Conservation (phyloP, 345 rosid species). For the Citrus trifoliata region DNA sequence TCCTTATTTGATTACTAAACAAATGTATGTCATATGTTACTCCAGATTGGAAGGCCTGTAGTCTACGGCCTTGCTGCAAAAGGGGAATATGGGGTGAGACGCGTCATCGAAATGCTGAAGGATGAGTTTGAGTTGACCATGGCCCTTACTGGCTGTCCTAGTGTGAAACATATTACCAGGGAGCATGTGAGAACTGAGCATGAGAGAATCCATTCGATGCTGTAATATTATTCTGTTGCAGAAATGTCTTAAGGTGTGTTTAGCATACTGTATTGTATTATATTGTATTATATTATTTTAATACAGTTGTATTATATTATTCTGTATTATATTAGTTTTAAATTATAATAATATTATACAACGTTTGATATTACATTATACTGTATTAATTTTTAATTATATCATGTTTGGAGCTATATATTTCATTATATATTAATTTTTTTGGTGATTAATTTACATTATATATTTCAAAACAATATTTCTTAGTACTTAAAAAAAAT, state of each 20-base stretch:
- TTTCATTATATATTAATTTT: no score
- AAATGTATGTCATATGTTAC: not conserved
- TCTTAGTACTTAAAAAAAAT: no score
- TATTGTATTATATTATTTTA: no score
- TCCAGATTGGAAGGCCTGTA: slow-evolving; percentile 90
- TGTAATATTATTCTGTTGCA: slow-evolving; percentile 16
- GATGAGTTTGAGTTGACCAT: slow-evolving; percentile 73
- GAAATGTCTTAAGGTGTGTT: not conserved
- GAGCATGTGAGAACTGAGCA: slow-evolving; percentile 45
- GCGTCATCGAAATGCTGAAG: slow-evolving; percentile 65
- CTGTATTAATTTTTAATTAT: no score
- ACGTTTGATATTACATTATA: no score
- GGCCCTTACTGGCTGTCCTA: slow-evolving; percentile 81
- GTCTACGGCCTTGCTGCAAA: slow-evolving; percentile 68
- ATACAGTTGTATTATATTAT: no score
- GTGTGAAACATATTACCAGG: slow-evolving; percentile 54
- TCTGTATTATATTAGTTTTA: no score
- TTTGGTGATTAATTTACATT: no score
- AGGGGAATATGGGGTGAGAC: slow-evolving; percentile 63
- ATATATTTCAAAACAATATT: no score
- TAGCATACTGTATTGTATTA: accelerated
- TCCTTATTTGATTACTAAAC: not conserved
- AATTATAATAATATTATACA: no score
- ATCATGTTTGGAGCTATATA: no score
- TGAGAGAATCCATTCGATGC: slow-evolving; percentile 50